phyloP scores from a whole-genome alignment of 2,329 filamentous ascomycete genomes.

The Aphanoascus verrucosus region DNA sequence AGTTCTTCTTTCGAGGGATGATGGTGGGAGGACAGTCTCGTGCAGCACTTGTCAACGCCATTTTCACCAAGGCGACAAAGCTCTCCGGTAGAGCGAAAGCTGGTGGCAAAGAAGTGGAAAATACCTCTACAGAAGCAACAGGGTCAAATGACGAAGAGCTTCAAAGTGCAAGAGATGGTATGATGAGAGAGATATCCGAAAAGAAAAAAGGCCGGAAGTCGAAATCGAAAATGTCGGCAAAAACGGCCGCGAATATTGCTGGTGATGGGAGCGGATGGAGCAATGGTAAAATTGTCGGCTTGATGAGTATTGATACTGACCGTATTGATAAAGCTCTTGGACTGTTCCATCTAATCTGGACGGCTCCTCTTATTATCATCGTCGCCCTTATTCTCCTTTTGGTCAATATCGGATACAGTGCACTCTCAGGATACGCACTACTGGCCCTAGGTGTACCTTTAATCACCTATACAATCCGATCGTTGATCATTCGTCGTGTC shows the following conservation, averaged over 20 bases:
- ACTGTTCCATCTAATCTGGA: slow-evolving; percentile 88
- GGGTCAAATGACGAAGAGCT: slow-evolving; percentile 38
- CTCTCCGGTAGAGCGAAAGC: slow-evolving; percentile 81
- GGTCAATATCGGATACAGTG: slow-evolving; percentile 82
- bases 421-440: slow-evolving; percentile 75
- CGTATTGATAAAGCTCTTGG: slow-evolving; percentile 80
- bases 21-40: slow-evolving; percentile 76
- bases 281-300: slow-evolving; percentile 80
- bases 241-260: slow-evolving; percentile 41
- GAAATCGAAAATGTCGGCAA: slow-evolving; percentile 29
- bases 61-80: slow-evolving; percentile 87
- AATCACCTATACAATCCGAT: slow-evolving; percentile 65
- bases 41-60: slow-evolving; percentile 69
- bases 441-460: slow-evolving; percentile 68
- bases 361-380: slow-evolving; percentile 64
- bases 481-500: slow-evolving; percentile 62
- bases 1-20: slow-evolving; percentile 90
- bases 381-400: slow-evolving; percentile 70
- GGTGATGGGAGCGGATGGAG: slow-evolving; percentile 76
- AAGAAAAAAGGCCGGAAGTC: slow-evolving; percentile 29
- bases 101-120: slow-evolving; percentile 50
- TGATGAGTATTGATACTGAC: slow-evolving; percentile 94
- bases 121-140: slow-evolving; percentile 42
- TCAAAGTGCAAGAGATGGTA: slow-evolving; percentile 34
- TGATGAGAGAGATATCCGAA: slow-evolving; percentile 25